These are phyloP conservation scores for Misopates orontium DNA, from an alignment of 257 asterid species.

Conservation along the genomic window DNA sequence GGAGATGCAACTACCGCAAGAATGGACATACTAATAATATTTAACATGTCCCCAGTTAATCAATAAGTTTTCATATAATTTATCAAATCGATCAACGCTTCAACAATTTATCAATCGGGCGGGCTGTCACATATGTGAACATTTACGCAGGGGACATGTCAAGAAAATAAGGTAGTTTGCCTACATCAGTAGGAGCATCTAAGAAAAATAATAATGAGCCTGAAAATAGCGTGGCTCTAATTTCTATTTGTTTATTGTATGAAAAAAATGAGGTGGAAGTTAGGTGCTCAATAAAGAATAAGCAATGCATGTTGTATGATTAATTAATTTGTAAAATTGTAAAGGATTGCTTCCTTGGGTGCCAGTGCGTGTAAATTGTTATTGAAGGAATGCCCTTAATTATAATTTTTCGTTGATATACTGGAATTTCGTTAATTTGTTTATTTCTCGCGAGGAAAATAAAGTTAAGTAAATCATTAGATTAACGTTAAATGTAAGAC, in stretches of 20 bases:
- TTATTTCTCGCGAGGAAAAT: no score
- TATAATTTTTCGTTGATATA: not conserved
- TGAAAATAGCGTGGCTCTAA: not conserved
- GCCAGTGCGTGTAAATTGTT: not conserved
- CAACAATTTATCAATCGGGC: not conserved
- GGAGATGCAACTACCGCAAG: constrained; percentile 41
- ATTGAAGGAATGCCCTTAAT: not conserved
- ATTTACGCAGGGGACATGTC: not conserved
- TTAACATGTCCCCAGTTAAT: no score
- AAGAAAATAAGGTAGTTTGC: constrained; percentile 3
- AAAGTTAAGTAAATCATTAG: no score
- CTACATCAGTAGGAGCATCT: not conserved
- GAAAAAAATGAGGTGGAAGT: not conserved
- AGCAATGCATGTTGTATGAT: not conserved
- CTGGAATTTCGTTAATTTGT: not conserved
- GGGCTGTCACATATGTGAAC: not conserved
- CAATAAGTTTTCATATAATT: not conserved
- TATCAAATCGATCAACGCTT: not conserved
- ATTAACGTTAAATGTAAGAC: no score
- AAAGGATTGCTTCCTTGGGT: not conserved
- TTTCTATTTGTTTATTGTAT: not conserved
- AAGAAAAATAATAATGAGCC: constrained; percentile 14
- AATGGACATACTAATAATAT: constrained; percentile 39
- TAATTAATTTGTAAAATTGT: not conserved
- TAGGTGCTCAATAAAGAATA: not conserved